These are phyloP conservation scores for Neofusicoccum kwambonambiense DNA, from an alignment of 2,329 filamentous ascomycete genomes.

Conservation along the genomic window DNA sequence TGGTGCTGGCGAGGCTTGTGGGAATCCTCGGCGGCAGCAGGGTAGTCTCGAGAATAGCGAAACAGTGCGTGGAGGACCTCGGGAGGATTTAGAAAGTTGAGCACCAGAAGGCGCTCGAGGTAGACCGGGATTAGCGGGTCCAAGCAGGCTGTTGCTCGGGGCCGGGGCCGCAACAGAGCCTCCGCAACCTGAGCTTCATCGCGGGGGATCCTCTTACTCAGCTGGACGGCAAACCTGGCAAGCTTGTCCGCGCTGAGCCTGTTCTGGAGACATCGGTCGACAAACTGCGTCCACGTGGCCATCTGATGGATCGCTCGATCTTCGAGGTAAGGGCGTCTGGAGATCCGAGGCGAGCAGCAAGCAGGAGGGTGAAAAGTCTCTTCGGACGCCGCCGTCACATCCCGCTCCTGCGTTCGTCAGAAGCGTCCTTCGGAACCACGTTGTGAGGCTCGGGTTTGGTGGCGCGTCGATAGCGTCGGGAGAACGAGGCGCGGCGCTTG, in stretches of 20 bases:
- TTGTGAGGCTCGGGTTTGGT: neutral
- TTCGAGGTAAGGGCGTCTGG: constrained; percentile 12
- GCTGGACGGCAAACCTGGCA: constrained; percentile 31
- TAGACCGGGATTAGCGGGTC: constrained; percentile 38
- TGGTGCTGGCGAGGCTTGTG: constrained; percentile 25
- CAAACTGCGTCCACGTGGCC: constrained; percentile 23
- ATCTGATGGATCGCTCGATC: constrained; percentile 10
- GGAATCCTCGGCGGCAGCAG: constrained; percentile 25
- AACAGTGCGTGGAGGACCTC: constrained; percentile 35
- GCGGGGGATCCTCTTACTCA: constrained; percentile 35
- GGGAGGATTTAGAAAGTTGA: constrained; percentile 34
- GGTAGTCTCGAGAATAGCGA: constrained; percentile 35
- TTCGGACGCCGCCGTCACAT: constrained; percentile 7
- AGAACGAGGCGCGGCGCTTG: neutral
- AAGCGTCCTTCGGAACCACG: neutral
- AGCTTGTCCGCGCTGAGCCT: constrained; percentile 35
- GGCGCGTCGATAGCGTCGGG: neutral
- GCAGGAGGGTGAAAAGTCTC: constrained; percentile 3
- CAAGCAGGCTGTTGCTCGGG: constrained; percentile 26
- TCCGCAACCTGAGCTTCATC: constrained; percentile 36
- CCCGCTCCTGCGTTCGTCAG: neutral
- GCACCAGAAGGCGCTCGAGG: constrained; percentile 33
- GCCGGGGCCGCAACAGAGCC: constrained; percentile 34
- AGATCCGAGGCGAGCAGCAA: constrained; percentile 1
- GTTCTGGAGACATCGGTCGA: constrained; percentile 35